Evolutionary conservation across 768 basidiomycete genomes (phyloP).

Genomic region (Hirschioporus abietinus): DNA sequence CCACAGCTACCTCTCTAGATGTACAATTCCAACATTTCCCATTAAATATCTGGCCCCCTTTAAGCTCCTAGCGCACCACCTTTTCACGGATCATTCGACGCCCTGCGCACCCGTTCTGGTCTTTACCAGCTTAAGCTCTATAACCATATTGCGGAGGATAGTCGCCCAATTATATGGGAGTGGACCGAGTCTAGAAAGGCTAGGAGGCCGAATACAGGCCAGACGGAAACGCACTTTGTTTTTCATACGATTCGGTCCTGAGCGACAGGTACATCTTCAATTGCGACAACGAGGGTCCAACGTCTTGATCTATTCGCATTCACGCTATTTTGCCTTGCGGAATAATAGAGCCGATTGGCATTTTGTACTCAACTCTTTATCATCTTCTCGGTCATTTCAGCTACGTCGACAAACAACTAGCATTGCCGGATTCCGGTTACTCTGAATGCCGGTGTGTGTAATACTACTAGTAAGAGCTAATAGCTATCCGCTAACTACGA

Average conservation of each 20-base stretch:
- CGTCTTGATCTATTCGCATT: no score
- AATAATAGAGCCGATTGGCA: no score
- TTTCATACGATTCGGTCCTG: background rate
- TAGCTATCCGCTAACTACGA: background rate
- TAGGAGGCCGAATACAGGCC: background rate
- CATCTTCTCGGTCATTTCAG: no score
- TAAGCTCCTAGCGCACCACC: background rate
- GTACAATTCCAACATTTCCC: no score
- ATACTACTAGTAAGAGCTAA: background rate
- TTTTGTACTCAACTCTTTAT: no score
- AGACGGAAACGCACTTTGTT: background rate
- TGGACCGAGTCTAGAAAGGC: background rate
- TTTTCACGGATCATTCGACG: background rate
- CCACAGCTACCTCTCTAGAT: background rate
- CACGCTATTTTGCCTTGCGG: no score
- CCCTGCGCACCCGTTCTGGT: background rate
- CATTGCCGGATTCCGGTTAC: no score
- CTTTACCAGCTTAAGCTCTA: background rate
- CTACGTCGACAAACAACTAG: no score
- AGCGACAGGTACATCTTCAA: no score
- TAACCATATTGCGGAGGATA: background rate
- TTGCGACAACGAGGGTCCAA: no score
- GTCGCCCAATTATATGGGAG: background rate
- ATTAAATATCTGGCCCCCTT: background rate
- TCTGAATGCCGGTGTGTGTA: background rate